Conservation (phyloP, 441 rosid species). For the Erodium trifolium region DNA sequence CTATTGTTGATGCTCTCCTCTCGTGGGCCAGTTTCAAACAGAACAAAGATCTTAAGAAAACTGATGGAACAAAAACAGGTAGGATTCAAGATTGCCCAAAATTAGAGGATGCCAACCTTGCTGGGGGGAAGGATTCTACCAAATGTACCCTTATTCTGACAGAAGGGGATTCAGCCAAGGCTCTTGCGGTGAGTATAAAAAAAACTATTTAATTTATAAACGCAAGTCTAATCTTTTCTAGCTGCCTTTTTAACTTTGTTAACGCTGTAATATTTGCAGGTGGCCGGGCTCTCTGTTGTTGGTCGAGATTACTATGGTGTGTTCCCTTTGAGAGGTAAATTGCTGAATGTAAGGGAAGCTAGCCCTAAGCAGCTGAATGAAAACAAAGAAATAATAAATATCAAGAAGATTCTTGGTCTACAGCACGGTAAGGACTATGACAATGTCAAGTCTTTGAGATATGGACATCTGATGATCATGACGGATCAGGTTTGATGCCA, state of each 20-base stretch:
- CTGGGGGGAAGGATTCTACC: constrained; percentile 72
- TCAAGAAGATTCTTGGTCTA: constrained; percentile 89
- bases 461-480: constrained; percentile 97
- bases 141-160: constrained; percentile 84
- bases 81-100: constrained; percentile 55
- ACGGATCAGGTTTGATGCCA: constrained; percentile 65
- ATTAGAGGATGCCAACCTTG: constrained; percentile 86
- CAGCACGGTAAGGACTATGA: constrained; percentile 69
- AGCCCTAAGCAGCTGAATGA: constrained; percentile 66
- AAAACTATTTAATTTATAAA: not conserved
- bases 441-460: constrained; percentile 70
- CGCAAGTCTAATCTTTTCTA: not conserved
- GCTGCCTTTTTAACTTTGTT: not conserved
- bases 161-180: constrained; percentile 98
- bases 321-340: constrained; percentile 85
- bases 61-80: constrained; percentile 69
- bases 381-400: constrained; percentile 68
- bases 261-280: constrained; percentile 26
- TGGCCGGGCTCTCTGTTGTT: constrained; percentile 71
- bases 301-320: constrained; percentile 71
- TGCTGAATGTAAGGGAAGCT: constrained; percentile 95
- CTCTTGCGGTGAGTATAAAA: constrained; percentile 64
- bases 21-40: constrained; percentile 84
- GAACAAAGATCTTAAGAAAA: constrained; percentile 82
- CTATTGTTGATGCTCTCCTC: constrained; percentile 69